Percentiles rank a stretch among this genome's conserved stretches.
Conservation (phyloP, 2,329 filamentous ascomycete species). For the Raffaelea albimanens region DNA sequence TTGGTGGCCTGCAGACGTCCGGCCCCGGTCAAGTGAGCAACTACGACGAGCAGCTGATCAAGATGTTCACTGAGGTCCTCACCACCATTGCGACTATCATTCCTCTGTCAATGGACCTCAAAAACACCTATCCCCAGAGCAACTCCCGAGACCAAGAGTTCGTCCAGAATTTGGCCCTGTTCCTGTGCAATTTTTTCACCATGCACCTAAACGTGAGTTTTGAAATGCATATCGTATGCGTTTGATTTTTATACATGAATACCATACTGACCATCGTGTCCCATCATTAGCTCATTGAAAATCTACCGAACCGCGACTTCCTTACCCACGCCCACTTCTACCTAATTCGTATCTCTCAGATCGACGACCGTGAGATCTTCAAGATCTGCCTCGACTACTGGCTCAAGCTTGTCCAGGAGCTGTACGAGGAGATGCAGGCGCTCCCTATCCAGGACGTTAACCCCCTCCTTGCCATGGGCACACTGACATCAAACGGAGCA, state of each 20-base stretch:
- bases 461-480: slow-evolving; percentile 72
- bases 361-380: slow-evolving; percentile 97
- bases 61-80: slow-evolving; percentile 97
- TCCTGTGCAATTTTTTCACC: slow-evolving; percentile 94
- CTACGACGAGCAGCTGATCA: slow-evolving; percentile 91
- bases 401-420: slow-evolving; percentile 94
- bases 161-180: slow-evolving; percentile 90
- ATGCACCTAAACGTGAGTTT: slow-evolving; percentile 70
- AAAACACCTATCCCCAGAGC: slow-evolving; percentile 81
- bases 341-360: slow-evolving; percentile 94
- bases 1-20: slow-evolving; percentile 84
- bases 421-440: slow-evolving; percentile 98
- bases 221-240: no score
- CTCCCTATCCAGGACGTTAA: slow-evolving; percentile 83
- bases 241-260: slow-evolving; percentile 1
- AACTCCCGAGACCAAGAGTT: slow-evolving; percentile 95
- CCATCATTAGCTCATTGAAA: slow-evolving; percentile 67
- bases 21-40: slow-evolving; percentile 55
- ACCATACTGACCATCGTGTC: slow-evolving; percentile 11
- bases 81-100: slow-evolving; percentile 91
- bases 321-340: slow-evolving; percentile 96
- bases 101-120: slow-evolving; percentile 80
- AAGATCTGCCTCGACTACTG: slow-evolving; percentile 99
- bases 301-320: slow-evolving; percentile 88
- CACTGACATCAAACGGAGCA: slow-evolving; percentile 69